These are phyloP conservation scores for Prunus kanzakura DNA, from an alignment of 306 rosid species.

Conservation along the genomic window DNA sequence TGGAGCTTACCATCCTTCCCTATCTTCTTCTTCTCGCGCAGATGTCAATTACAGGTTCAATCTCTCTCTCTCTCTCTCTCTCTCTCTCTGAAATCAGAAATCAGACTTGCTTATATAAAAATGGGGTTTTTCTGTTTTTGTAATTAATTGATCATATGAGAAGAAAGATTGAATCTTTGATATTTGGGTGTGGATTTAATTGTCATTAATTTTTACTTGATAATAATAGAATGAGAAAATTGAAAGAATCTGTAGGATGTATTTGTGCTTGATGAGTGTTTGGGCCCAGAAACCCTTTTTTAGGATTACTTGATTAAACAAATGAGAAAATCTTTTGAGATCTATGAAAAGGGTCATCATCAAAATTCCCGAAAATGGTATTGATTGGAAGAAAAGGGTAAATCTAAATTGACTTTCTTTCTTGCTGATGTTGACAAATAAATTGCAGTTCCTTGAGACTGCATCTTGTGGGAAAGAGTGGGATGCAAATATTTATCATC, in stretches of 20 bases:
- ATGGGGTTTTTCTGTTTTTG: background rate
- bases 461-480: background rate
- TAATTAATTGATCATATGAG: background rate
- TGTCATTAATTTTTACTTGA: background rate
- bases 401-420: background rate
- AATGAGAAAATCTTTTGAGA: background rate
- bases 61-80: conserved; percentile 7
- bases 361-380: background rate
- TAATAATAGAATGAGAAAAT: background rate
- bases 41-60: conserved; percentile 86
- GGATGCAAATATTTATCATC: background rate
- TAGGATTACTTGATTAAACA: background rate
- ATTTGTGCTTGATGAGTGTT: background rate
- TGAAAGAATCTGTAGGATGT: background rate
- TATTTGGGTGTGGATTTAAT: background rate
- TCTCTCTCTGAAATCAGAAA: too few species aligned
- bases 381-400: background rate
- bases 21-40: conserved; percentile 50
- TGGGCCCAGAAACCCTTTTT: background rate
- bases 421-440: background rate
- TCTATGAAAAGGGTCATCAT: background rate
- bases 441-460: background rate
- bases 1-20: conserved; percentile 31
- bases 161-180: background rate
- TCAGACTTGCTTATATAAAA: background rate